phyloP scores from a whole-genome alignment of 208 protist genomes.

The Trypanosoma conorhini region DNA sequence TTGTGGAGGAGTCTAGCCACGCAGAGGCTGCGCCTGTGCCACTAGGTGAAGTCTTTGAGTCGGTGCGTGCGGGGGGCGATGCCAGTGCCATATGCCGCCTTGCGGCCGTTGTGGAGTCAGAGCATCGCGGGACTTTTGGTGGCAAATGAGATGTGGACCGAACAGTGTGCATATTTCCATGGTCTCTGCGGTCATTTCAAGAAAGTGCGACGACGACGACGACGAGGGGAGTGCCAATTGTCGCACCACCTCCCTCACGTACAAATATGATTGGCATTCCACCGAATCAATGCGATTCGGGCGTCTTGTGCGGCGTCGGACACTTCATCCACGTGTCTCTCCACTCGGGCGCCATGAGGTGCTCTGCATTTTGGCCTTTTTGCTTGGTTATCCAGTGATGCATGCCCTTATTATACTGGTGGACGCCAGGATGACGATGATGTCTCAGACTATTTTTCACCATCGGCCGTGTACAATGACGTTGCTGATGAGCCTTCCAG shows the following conservation, averaged over 20 bases:
- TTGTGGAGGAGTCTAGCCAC: constrained; percentile 22
- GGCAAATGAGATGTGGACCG: neutral
- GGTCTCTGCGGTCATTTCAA: neutral
- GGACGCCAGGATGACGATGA: neutral
- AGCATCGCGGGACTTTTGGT: constrained; percentile 9
- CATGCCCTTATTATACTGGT: neutral
- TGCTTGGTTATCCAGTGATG: constrained; percentile 1
- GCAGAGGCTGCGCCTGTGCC: neutral
- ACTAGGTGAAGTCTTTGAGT: constrained; percentile 1
- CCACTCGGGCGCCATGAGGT: neutral
- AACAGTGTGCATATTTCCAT: neutral
- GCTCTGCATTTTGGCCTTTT: constrained; percentile 7
- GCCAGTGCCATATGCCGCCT: constrained; percentile 13
- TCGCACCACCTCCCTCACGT: neutral
- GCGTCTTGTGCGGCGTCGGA: neutral
- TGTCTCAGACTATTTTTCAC: neutral
- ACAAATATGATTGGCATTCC: neutral
- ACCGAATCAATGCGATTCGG: constrained; percentile 7
- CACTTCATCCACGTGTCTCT: constrained; percentile 4
- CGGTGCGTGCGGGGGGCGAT: too few species aligned
- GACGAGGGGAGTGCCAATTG: neutral
- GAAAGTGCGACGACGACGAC: neutral
- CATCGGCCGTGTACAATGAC: neutral
- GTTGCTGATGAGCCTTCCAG: constrained; percentile 1
- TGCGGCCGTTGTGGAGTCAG: constrained; percentile 26